Percentiles rank a stretch among this genome's conserved stretches.
These are phyloP conservation scores for Cytospora leucostoma DNA, from an alignment of 2,329 filamentous ascomycete species.

Conservation along the genomic window DNA sequence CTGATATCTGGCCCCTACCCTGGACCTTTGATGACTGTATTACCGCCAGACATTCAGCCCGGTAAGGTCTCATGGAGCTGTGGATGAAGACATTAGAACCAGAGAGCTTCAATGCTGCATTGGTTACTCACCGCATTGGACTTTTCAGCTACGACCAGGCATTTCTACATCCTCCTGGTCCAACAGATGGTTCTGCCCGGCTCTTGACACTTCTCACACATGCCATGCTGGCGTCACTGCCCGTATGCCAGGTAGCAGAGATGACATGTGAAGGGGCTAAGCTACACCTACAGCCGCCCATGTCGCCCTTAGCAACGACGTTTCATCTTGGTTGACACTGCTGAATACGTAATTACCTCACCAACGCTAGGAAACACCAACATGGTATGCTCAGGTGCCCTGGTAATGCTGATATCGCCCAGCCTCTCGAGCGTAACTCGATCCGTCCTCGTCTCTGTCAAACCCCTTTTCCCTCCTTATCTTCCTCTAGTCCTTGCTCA, in stretches of 20 bases:
- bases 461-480: not conserved
- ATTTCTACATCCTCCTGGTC: not conserved
- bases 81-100: not conserved
- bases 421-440: not conserved
- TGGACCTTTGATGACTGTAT: not conserved
- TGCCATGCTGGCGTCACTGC: not conserved
- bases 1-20: not conserved
- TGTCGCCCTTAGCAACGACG: conserved; percentile 11
- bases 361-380: not conserved
- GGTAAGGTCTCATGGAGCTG: not conserved
- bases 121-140: too few species aligned
- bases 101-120: too few species aligned
- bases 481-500: conserved; percentile 2
- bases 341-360: conserved; percentile 9
- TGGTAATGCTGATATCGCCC: not conserved
- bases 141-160: not conserved
- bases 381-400: not conserved
- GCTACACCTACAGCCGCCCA: not conserved
- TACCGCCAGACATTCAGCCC: not conserved
- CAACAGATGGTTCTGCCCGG: not conserved
- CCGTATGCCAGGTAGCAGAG: not conserved
- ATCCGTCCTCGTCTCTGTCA: not conserved
- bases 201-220: not conserved
- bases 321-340: not conserved
- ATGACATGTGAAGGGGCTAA: not conserved